phyloP scores from a whole-genome alignment of 805 yeast genomes.

The Hanseniaspora nectarophila region DNA sequence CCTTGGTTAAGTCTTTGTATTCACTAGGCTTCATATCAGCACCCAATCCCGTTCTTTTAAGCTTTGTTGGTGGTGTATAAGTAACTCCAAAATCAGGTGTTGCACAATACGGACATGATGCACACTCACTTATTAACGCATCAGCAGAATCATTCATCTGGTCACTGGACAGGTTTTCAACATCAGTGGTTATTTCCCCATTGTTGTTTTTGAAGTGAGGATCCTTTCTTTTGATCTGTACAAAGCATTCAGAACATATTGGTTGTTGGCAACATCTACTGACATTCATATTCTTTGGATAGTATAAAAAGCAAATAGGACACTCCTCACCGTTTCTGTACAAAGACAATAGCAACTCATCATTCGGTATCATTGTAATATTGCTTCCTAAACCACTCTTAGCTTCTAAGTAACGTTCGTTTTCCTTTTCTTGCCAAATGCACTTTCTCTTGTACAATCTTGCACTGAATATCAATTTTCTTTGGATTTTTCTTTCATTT shows the following conservation, averaged over 20 bases:
- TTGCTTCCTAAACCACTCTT: conserved; percentile 30
- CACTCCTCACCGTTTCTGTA: conserved; percentile 70
- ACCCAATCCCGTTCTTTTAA: conserved; percentile 48
- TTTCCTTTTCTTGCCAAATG: conserved; percentile 46
- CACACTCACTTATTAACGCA: conserved; percentile 69
- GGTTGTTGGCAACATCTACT: conserved; percentile 88
- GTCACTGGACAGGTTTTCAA: conserved; percentile 16
- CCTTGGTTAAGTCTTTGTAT: conserved; percentile 11
- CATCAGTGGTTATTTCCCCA: conserved; percentile 21
- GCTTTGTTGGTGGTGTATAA: conserved; percentile 53
- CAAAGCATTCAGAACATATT: conserved; percentile 93
- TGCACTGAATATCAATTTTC: conserved; percentile 26
- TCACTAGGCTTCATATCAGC: conserved; percentile 30
- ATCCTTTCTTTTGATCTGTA: conserved; percentile 78
- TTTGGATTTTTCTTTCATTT: conserved; percentile 25
- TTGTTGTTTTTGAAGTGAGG: conserved; percentile 54
- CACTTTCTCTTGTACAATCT: conserved; percentile 32
- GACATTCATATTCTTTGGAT: conserved; percentile 63
- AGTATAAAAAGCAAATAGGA: conserved; percentile 85
- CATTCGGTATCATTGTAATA: conserved; percentile 25
- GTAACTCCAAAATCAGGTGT: conserved; percentile 74
- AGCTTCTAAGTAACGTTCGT: conserved; percentile 47
- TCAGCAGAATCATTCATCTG: conserved; percentile 35
- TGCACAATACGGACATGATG: conserved; percentile 89
- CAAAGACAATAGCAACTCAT: conserved; percentile 40